Conservation (phyloP, 2,329 filamentous ascomycete genomes). For the Diaporthe humulicola region DNA sequence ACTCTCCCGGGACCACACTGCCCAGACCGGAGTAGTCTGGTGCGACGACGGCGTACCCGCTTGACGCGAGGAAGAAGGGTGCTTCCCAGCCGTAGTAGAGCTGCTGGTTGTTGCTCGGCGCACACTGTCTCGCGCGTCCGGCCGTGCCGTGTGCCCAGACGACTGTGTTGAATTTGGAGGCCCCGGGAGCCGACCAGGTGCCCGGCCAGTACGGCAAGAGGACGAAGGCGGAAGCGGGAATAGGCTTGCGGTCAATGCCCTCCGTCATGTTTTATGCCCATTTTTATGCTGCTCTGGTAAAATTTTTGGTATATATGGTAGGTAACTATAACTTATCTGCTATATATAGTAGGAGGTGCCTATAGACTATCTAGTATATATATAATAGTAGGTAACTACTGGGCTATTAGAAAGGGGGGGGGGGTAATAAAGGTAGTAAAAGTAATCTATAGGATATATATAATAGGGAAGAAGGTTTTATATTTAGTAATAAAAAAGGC, state of each 20-base stretch:
- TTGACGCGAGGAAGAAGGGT: background rate
- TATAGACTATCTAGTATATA: background rate
- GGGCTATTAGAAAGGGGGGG: too few relatives aligned
- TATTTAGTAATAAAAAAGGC: too few relatives aligned
- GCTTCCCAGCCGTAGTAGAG: constrained; percentile 6
- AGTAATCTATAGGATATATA: too few relatives aligned
- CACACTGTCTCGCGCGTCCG: background rate
- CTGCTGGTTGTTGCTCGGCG: background rate
- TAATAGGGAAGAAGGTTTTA: too few relatives aligned
- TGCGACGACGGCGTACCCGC: background rate
- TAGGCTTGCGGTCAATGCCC: background rate
- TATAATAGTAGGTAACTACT: background rate
- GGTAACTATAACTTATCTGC: background rate
- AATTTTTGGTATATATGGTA: background rate
- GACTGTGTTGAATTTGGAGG: background rate
- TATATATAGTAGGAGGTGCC: background rate
- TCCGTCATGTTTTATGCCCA: background rate
- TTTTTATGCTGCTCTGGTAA: background rate
- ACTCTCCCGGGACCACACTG: constrained; percentile 3
- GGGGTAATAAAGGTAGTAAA: too few relatives aligned
- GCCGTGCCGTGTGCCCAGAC: background rate
- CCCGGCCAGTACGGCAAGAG: constrained; percentile 3
- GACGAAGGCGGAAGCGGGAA: constrained; percentile 2
- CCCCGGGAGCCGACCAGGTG: background rate
- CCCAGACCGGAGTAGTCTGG: constrained; percentile 7